These are phyloP conservation scores for Favolaschia claudopus DNA, from an alignment of 768 basidiomycete genomes.

Conservation along the genomic window DNA sequence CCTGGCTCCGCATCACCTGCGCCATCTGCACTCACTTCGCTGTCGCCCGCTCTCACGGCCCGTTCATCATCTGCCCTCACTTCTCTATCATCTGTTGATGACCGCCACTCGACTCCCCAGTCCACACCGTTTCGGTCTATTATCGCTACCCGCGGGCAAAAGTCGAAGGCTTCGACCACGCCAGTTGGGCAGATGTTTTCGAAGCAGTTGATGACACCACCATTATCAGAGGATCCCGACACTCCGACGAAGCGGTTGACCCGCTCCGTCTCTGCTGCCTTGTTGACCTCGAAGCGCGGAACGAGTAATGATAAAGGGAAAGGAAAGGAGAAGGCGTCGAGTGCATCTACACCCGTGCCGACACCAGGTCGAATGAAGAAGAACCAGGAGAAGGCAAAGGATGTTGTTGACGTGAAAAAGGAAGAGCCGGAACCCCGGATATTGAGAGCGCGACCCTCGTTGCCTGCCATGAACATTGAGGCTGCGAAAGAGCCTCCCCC, in stretches of 20 bases:
- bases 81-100: slow-evolving; percentile 47
- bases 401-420: slow-evolving; percentile 50
- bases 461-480: slow-evolving; percentile 44
- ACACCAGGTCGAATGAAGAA: slow-evolving; percentile 33
- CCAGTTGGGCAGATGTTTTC: slow-evolving; percentile 9
- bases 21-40: slow-evolving; percentile 35
- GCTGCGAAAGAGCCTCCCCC: slow-evolving; percentile 42
- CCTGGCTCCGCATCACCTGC: slow-evolving; percentile 41
- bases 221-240: slow-evolving; percentile 53
- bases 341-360: slow-evolving; percentile 38
- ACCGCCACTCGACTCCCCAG: slow-evolving; percentile 38
- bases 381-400: slow-evolving; percentile 36
- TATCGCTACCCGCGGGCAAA: slow-evolving; percentile 68
- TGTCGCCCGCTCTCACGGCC: slow-evolving; percentile 31
- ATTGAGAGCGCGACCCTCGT: slow-evolving; percentile 56
- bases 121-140: slow-evolving; percentile 59
- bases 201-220: slow-evolving; percentile 56
- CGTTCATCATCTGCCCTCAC: slow-evolving; percentile 52
- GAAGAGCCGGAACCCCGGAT: slow-evolving; percentile 61
- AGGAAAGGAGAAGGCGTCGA: slow-evolving; percentile 37
- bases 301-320: slow-evolving; percentile 34
- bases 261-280: slow-evolving; percentile 30
- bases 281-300: slow-evolving; percentile 11
- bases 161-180: slow-evolving; percentile 37
- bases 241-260: slow-evolving; percentile 37